phyloP scores from a whole-genome alignment of 148 eudicot species.

The Linanthus parryae region DNA sequence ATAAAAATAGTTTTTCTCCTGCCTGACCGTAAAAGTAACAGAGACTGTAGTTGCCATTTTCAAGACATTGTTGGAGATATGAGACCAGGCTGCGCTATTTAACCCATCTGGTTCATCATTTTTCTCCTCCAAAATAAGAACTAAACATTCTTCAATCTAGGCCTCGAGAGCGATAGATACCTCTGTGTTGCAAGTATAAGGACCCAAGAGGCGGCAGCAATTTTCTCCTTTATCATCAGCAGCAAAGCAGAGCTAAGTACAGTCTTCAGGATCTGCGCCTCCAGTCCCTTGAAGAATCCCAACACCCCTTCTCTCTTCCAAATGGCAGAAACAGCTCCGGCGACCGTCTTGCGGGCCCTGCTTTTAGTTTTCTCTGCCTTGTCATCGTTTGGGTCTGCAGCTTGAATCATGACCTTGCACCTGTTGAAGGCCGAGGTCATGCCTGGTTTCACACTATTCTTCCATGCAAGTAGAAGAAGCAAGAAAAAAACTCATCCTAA shows the following conservation, averaged over 20 bases:
- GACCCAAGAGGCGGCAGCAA: slow-evolving; percentile 31
- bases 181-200: slow-evolving; percentile 31
- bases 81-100: too few relatives aligned
- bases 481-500: too few relatives aligned
- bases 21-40: too few relatives aligned
- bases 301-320: slow-evolving; percentile 32
- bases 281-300: slow-evolving; percentile 41
- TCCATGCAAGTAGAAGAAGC: too few relatives aligned
- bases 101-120: too few relatives aligned
- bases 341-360: slow-evolving; percentile 26
- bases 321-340: slow-evolving; percentile 24
- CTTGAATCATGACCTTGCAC: slow-evolving; percentile 48
- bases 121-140: too few relatives aligned
- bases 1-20: too few relatives aligned
- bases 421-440: slow-evolving; percentile 12
- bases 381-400: slow-evolving; percentile 24
- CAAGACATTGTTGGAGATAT: too few relatives aligned
- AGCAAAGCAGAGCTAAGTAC: slow-evolving; percentile 43
- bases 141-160: slow-evolving; percentile 28
- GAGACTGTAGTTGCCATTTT: too few relatives aligned
- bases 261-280: slow-evolving; percentile 43
- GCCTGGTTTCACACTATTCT: too few relatives aligned
- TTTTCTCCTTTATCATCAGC: slow-evolving; percentile 45
- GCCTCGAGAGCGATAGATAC: slow-evolving; percentile 15
- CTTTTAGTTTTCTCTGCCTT: slow-evolving; percentile 7